phyloP scores from a whole-genome alignment of 1,284 basidiomycete genomes.

The Crepidotus sp. region DNA sequence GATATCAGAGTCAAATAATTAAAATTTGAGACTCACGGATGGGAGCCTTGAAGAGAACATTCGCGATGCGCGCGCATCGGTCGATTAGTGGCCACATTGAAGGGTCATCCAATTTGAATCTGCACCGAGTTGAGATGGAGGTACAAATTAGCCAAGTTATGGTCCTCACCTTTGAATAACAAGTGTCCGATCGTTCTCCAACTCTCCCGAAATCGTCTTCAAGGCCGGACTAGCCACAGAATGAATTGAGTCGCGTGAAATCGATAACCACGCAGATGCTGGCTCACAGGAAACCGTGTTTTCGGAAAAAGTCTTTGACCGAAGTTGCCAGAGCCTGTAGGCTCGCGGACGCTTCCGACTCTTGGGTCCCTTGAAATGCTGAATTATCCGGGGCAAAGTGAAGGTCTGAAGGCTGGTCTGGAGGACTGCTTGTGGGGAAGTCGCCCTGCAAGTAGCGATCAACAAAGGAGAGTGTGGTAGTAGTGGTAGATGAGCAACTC shows the following conservation, averaged over 20 bases:
- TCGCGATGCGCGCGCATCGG: conserved; percentile 8
- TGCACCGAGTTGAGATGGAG: not conserved
- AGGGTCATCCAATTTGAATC: conserved; percentile 6
- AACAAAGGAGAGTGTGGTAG: conserved; percentile 6
- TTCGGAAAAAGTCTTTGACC: not conserved
- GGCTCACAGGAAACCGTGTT: conserved; percentile 2
- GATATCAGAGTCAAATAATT: too few species aligned
- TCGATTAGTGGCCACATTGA: conserved; percentile 2
- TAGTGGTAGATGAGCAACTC: not conserved
- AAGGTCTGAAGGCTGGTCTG: conserved; percentile 4
- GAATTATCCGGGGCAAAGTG: not conserved
- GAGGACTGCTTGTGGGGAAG: not conserved
- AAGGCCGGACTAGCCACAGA: not conserved
- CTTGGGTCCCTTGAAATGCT: not conserved
- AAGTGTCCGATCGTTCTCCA: conserved; percentile 1
- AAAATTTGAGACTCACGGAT: conserved; percentile 1
- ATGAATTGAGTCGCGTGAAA: not conserved
- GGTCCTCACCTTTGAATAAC: conserved; percentile 2
- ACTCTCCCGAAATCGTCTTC: not conserved
- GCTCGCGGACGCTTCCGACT: not conserved
- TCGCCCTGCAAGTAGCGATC: conserved; percentile 1
- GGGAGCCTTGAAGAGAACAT: conserved; percentile 4
- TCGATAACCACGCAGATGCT: too few species aligned
- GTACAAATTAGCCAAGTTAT: not conserved
- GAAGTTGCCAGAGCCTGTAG: not conserved